Percentiles rank a stretch among this genome's conserved stretches.
Conservation (phyloP, 23 red algal species). For the Gracilaria gracilis region DNA sequence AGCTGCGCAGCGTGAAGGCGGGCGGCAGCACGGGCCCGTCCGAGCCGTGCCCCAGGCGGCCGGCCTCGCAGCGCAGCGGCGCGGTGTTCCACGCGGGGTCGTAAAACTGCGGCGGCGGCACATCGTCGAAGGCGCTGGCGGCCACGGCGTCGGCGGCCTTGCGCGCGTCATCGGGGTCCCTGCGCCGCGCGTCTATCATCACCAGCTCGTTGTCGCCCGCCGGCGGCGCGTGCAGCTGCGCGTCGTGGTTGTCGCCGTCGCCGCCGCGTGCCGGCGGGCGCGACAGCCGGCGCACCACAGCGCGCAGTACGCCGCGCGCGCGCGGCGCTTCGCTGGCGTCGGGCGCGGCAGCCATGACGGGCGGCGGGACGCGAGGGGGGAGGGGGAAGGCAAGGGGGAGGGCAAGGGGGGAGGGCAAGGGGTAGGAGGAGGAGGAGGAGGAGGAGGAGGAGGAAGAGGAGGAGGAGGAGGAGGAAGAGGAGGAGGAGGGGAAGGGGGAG, state of each 20-base stretch:
- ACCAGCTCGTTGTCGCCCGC: slow-evolving; percentile 17
- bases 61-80: slow-evolving; percentile 31
- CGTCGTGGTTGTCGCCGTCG: background rate
- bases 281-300: slow-evolving; percentile 32
- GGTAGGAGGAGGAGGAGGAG: background rate
- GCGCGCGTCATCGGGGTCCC: slow-evolving; percentile 15
- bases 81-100: slow-evolving; percentile 34
- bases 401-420: background rate
- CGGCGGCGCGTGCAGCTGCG: background rate
- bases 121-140: slow-evolving; percentile 36
- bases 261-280: background rate
- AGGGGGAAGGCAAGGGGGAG: background rate
- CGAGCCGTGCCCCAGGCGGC: slow-evolving; percentile 19
- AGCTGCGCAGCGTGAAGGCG: slow-evolving; percentile 37
- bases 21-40: slow-evolving; percentile 20
- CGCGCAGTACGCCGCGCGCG: slow-evolving; percentile 3
- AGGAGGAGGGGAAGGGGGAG: background rate
- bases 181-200: background rate
- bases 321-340: background rate
- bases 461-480: background rate
- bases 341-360: slow-evolving; percentile 11
- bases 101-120: slow-evolving; percentile 38
- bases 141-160: background rate
- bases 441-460: background rate
- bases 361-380: background rate